A percentile compares a stretch with the other conserved stretches of the same genome.
Conservation (phyloP, 495 filamentous ascomycete genomes). For the Pyrenopolyporus hunteri region DNA sequence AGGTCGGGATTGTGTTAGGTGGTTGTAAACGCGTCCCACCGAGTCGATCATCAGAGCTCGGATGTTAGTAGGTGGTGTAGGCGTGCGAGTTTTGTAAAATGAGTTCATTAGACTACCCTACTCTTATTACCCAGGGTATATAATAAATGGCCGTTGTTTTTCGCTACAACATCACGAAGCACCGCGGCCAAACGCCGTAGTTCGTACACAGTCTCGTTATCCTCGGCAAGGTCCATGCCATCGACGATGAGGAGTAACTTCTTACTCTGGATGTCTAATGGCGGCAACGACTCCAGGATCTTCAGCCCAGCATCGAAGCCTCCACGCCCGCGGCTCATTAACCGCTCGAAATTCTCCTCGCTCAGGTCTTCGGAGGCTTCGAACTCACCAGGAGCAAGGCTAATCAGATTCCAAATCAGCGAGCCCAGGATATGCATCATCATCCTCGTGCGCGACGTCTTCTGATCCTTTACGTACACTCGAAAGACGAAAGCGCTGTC, state of each 20-base stretch:
- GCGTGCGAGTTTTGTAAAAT: no score
- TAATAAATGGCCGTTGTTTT: neutral
- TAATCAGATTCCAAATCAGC: slow-evolving; percentile 21
- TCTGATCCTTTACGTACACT: slow-evolving; percentile 22
- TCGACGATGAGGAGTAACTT: slow-evolving; percentile 25
- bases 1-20: no score
- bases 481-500: slow-evolving; percentile 12
- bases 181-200: neutral
- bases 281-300: slow-evolving; percentile 23
- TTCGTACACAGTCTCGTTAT: neutral
- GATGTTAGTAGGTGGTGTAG: no score
- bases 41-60: no score
- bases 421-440: slow-evolving; percentile 28
- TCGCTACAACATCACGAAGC: slow-evolving; percentile 2
- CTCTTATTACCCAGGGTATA: slow-evolving; percentile 2
- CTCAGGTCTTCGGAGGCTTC: neutral
- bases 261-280: neutral
- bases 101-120: neutral
- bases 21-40: no score
- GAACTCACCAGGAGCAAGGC: slow-evolving; percentile 13
- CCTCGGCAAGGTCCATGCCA: slow-evolving; percentile 19
- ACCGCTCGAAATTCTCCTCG: slow-evolving; percentile 5
- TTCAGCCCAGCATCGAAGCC: slow-evolving; percentile 17
- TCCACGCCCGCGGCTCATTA: slow-evolving; percentile 8
- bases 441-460: neutral